Evolutionary conservation across 352 stramenopile genomes (phyloP).

Genomic region (Phytophthora capsici): DNA sequence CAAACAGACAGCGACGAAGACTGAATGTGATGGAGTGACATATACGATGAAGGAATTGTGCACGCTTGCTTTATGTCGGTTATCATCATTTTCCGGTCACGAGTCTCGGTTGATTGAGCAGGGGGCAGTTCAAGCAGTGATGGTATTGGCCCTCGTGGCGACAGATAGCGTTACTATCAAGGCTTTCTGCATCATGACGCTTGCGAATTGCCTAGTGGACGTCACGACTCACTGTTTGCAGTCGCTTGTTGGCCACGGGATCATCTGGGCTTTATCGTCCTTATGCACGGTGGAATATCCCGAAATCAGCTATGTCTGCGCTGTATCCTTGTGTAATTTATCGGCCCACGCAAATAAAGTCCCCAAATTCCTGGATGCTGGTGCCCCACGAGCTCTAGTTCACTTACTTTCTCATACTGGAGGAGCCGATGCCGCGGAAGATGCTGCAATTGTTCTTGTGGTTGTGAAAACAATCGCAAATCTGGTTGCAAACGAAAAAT

Average conservation of each 20-base stretch:
- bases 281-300: constrained; percentile 64
- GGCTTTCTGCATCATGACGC: constrained; percentile 70
- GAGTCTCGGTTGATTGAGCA: constrained; percentile 75
- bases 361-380: constrained; percentile 70
- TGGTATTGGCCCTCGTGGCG: constrained; percentile 78
- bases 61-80: constrained; percentile 69
- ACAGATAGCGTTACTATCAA: constrained; percentile 74
- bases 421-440: constrained; percentile 32
- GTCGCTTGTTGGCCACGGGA: constrained; percentile 71
- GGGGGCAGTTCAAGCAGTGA: constrained; percentile 69
- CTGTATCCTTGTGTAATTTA: constrained; percentile 81
- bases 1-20: constrained; percentile 29
- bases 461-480: constrained; percentile 82
- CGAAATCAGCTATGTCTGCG: constrained; percentile 65
- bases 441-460: constrained; percentile 53
- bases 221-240: constrained; percentile 62
- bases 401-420: constrained; percentile 58
- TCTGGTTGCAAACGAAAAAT: constrained; percentile 77
- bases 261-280: constrained; percentile 79
- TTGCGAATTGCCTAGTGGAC: constrained; percentile 78
- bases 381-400: constrained; percentile 65
- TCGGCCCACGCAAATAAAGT: constrained; percentile 65
- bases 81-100: constrained; percentile 70
- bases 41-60: constrained; percentile 71
- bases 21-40: not conserved